phyloP scores from a whole-genome alignment of 2,329 filamentous ascomycete species.

The Claviceps purpurea region DNA sequence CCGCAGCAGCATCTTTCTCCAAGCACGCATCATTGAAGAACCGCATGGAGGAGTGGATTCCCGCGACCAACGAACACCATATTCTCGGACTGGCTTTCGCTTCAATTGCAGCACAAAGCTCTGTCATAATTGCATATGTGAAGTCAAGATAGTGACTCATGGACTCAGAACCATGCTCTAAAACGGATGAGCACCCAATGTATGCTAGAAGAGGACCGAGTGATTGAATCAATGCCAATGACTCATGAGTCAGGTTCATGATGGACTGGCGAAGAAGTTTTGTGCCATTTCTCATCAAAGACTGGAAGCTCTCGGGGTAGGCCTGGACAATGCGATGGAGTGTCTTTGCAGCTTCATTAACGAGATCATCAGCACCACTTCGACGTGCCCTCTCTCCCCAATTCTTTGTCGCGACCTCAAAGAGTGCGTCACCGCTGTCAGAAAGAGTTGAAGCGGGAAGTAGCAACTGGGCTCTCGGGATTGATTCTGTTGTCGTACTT shows the following conservation, averaged over 20 bases:
- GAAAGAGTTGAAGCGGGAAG: slow-evolving; percentile 21
- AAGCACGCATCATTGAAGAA: slow-evolving; percentile 29
- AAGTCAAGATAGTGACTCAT: slow-evolving; percentile 29
- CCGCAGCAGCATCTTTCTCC: slow-evolving; percentile 9
- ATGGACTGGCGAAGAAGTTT: slow-evolving; percentile 14
- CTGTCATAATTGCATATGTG: slow-evolving; percentile 19
- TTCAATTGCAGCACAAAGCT: slow-evolving; percentile 24
- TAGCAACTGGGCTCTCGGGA: slow-evolving; percentile 14
- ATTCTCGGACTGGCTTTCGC: slow-evolving; percentile 17
- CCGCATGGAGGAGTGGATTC: slow-evolving; percentile 21
- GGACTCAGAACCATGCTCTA: slow-evolving; percentile 9
- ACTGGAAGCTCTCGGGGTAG: slow-evolving; percentile 22
- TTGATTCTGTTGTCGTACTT: not conserved
- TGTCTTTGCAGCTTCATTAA: slow-evolving; percentile 28
- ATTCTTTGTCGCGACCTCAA: slow-evolving; percentile 16
- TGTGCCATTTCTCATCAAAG: slow-evolving; percentile 18
- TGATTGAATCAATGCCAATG: slow-evolving; percentile 17
- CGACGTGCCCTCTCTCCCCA: slow-evolving; percentile 11
- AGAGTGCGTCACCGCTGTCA: slow-evolving; percentile 25
- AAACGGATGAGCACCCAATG: slow-evolving; percentile 31
- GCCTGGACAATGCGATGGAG: slow-evolving; percentile 25
- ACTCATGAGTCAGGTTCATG: slow-evolving; percentile 9
- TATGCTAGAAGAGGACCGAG: slow-evolving; percentile 33
- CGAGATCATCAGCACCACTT: slow-evolving; percentile 20
- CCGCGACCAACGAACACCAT: slow-evolving; percentile 25